phyloP scores from a whole-genome alignment of 345 rosid species.

The Arabidopsis arenosa region DNA sequence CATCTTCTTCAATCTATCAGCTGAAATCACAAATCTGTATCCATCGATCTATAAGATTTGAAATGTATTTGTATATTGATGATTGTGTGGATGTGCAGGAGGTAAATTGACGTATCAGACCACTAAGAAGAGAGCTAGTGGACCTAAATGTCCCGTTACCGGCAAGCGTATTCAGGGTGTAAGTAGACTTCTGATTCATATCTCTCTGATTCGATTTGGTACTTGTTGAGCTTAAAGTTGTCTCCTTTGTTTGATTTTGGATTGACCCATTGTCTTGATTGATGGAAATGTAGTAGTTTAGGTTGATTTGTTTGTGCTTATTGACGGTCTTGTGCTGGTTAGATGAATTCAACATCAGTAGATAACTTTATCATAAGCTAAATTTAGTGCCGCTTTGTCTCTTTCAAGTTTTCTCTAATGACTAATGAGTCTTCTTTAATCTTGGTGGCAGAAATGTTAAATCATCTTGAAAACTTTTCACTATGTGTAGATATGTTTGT shows the following conservation, averaged over 20 bases:
- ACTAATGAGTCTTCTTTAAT: neutral
- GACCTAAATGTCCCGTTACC: conserved; percentile 92
- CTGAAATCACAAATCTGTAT: neutral
- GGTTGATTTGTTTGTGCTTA: conserved; percentile 41
- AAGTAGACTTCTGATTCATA: conserved; percentile 30
- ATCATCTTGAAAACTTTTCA: neutral
- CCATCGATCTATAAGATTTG: conserved; percentile 2
- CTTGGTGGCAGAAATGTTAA: neutral
- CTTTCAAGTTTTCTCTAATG: conserved; percentile 1
- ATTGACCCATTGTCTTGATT: neutral
- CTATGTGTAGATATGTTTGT: neutral
- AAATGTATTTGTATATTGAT: neutral
- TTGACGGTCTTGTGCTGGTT: conserved; percentile 63
- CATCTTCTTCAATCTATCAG: neutral
- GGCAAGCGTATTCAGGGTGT: conserved; percentile 97
- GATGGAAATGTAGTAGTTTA: neutral
- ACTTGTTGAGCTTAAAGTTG: neutral
- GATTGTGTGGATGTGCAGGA: conserved; percentile 47
- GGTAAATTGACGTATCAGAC: conserved; percentile 91
- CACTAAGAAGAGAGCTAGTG: conserved; percentile 83
- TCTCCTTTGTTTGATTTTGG: neutral
- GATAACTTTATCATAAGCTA: conserved; percentile 68
- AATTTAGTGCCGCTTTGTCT: conserved; percentile 40
- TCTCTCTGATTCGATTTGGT: neutral
- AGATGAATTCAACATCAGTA: conserved; percentile 42